A percentile compares a stretch with the other conserved stretches of the same genome.
These are phyloP conservation scores for Pythium plurisporium DNA, from an alignment of 352 stramenopile species.

Conservation along the genomic window DNA sequence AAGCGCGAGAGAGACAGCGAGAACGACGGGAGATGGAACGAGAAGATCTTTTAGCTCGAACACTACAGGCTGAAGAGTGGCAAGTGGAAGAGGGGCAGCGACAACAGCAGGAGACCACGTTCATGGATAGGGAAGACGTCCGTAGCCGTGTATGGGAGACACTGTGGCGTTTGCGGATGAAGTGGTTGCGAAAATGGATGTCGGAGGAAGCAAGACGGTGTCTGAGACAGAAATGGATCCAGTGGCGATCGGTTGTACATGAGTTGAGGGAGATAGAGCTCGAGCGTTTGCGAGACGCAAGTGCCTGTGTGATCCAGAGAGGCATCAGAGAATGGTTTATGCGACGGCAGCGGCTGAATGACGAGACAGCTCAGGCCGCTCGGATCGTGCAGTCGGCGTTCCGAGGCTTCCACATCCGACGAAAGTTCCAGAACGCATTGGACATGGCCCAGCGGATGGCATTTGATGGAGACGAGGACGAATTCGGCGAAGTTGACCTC, in stretches of 20 bases:
- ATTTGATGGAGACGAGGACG: slow-evolving; percentile 18
- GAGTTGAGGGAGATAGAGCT: background rate
- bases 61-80: slow-evolving; percentile 2
- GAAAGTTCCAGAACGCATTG: slow-evolving; percentile 60
- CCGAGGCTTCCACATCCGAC: slow-evolving; percentile 57
- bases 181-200: background rate
- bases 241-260: background rate
- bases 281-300: background rate
- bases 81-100: background rate
- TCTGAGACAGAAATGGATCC: background rate
- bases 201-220: background rate
- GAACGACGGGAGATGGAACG: slow-evolving; percentile 30
- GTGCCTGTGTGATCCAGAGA: slow-evolving; percentile 3
- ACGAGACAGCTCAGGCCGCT: slow-evolving; percentile 28
- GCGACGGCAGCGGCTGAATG: background rate
- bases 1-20: slow-evolving; percentile 10
- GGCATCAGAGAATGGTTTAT: background rate
- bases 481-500: slow-evolving; percentile 50
- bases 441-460: slow-evolving; percentile 35
- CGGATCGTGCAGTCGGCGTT: slow-evolving; percentile 63
- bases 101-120: background rate
- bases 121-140: slow-evolving; percentile 6
- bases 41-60: slow-evolving; percentile 26
- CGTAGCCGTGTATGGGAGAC: slow-evolving; percentile 12
- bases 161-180: slow-evolving; percentile 12